Percentiles rank a stretch among this genome's conserved stretches.
Conservation (phyloP, 164 flowering plant species). For the Protea cynaroides region DNA sequence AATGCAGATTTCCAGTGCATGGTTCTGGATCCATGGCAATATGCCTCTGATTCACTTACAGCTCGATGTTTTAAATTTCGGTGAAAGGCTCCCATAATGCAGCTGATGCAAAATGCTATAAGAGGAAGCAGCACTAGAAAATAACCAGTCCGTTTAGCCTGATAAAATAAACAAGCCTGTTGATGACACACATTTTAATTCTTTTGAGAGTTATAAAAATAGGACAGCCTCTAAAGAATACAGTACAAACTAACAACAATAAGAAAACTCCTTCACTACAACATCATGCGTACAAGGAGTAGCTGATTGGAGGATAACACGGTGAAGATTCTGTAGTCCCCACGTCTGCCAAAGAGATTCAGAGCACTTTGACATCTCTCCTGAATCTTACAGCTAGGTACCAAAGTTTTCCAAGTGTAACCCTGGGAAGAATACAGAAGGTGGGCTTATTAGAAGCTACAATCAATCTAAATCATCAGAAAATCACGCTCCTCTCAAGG, state of each 20-base stretch:
- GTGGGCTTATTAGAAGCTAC: slow-evolving; percentile 3
- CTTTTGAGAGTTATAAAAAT: slow-evolving; percentile 8
- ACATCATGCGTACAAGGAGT: slow-evolving; percentile 21
- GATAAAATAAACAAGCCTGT: slow-evolving; percentile 30
- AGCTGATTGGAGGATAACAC: slow-evolving; percentile 16
- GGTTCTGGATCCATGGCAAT: slow-evolving; percentile 23
- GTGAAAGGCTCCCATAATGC: slow-evolving; percentile 29
- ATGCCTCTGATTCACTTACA: slow-evolving; percentile 14
- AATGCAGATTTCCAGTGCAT: slow-evolving; percentile 45
- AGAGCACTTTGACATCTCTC: slow-evolving; percentile 11
- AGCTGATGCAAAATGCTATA: slow-evolving; percentile 50
- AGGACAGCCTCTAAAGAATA: neutral
- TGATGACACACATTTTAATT: slow-evolving; percentile 17
- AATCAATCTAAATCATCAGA: neutral
- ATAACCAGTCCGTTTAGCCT: slow-evolving; percentile 47
- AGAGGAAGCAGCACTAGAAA: slow-evolving; percentile 51
- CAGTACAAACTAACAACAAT: neutral
- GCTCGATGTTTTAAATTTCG: slow-evolving; percentile 16
- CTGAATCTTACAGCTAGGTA: neutral
- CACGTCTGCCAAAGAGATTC: slow-evolving; percentile 6
- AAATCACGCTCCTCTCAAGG: neutral
- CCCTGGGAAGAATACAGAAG: slow-evolving; percentile 11
- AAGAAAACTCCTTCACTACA: slow-evolving; percentile 1
- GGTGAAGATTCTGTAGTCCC: slow-evolving; percentile 10
- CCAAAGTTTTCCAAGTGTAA: slow-evolving; percentile 9